Base-by-base conservation (phyloP, 306 rosid species). In the Delonix regia region DNA sequence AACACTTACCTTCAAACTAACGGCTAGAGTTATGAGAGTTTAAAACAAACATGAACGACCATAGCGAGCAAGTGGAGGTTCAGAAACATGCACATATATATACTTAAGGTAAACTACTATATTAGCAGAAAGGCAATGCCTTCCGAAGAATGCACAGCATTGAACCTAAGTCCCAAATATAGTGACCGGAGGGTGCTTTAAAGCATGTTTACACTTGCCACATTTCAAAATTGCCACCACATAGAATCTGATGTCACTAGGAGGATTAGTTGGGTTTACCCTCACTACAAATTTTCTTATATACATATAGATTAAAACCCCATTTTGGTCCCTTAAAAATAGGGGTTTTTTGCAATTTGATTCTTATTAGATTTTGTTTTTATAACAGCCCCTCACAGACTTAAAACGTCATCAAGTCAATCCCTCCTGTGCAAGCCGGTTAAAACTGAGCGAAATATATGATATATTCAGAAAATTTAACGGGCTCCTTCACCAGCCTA, bases 391-490 rank as follows among this genome's bases (percentile, higher is more conserved):
- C 33, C 33, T 30, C 33, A 30, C 33, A 30, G 2, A 30, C n/a
- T 30, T 1, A 30, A 30, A 1, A 1, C 4, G 33, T 30, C 33
- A 30, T 30, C 33, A 30, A 30, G 33, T 30, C 4, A 30, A 4
- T 30, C 4, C 2, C 33, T 30, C 33, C 4, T 30, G 33, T 30
- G 33, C 33, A 1, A 30, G 4, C 33, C 33, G 4, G 1, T 30
- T 30, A 30, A 30, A 30, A 30, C 33, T 30, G 2, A 30, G 4
- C 33, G 33, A 30, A 30, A 30, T n/a, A n/a, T n/a, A n/a, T n/a
- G n/a, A 38, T 24, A 19, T 28, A 25, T 41, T 16, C 45, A 25
- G 19, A 77, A 53, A 55, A 70, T 57, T 67, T 73, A 73, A 59
- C 57, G n/a, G 27, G 6, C 30, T 67, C 15, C 77, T 39, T 68